These are phyloP conservation scores for Lentinula aciculospora DNA, from an alignment of 768 basidiomycete genomes.

Conservation along the genomic window DNA sequence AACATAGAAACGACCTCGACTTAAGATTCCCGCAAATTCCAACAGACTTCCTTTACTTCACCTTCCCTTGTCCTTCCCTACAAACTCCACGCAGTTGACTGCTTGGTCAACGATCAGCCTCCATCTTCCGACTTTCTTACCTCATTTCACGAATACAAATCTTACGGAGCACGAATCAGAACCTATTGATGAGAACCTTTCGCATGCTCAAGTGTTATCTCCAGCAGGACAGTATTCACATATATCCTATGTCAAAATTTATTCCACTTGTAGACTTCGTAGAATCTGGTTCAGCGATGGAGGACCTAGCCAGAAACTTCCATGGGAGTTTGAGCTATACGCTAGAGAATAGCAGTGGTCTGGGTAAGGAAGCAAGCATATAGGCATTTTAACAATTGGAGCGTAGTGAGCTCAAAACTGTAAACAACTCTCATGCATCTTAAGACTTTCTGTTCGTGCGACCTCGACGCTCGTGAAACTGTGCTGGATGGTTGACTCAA, in stretches of 20 bases:
- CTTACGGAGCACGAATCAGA: slow-evolving; percentile 15
- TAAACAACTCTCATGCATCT: too few relatives aligned
- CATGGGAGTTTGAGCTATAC: slow-evolving; percentile 79
- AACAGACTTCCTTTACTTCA: slow-evolving; percentile 54
- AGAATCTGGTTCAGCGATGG: slow-evolving; percentile 71
- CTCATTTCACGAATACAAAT: slow-evolving; percentile 43
- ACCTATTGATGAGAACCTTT: slow-evolving; percentile 8
- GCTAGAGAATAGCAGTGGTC: slow-evolving; percentile 15
- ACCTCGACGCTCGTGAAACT: too few relatives aligned
- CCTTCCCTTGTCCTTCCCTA: slow-evolving; percentile 64
- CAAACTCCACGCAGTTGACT: slow-evolving; percentile 51
- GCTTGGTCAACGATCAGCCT: slow-evolving; percentile 64
- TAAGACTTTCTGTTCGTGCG: too few relatives aligned
- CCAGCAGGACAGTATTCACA: slow-evolving; percentile 60
- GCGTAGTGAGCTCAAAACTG: too few relatives aligned
- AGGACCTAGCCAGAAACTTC: slow-evolving; percentile 43
- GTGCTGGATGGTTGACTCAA: too few relatives aligned
- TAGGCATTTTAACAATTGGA: not conserved
- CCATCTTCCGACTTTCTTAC: slow-evolving; percentile 53
- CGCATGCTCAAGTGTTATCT: slow-evolving; percentile 9
- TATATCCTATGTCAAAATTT: slow-evolving; percentile 68
- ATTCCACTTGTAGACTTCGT: slow-evolving; percentile 71
- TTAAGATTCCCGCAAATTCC: slow-evolving; percentile 31
- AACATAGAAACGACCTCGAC: slow-evolving; percentile 46
- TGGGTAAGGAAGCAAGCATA: not conserved